Percentiles rank a stretch among this genome's conserved stretches.
Conservation (phyloP, 2,329 filamentous ascomycete species). For the Fusarium globosum region DNA sequence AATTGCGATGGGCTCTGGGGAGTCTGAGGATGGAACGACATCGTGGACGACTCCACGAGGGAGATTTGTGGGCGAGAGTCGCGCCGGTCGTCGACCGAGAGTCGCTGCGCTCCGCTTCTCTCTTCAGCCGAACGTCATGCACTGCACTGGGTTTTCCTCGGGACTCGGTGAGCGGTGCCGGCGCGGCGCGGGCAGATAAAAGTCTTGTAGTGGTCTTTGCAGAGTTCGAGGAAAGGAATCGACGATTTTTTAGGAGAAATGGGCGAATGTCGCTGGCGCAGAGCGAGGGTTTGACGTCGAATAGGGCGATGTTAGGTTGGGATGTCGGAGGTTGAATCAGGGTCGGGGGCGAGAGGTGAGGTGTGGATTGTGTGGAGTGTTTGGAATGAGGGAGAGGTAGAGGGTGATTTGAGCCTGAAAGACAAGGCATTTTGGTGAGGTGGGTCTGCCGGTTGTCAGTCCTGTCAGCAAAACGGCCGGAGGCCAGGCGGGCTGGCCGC, state of each 20-base stretch:
- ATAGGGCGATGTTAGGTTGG: conserved; percentile 38
- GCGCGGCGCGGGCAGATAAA: conserved; percentile 30
- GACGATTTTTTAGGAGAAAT: conserved; percentile 27
- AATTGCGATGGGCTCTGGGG: conserved; percentile 74
- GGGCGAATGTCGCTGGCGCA: conserved; percentile 41
- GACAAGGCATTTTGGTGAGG: conserved; percentile 44
- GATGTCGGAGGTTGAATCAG: conserved; percentile 46
- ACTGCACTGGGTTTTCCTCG: conserved; percentile 43
- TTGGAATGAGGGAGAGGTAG: conserved; percentile 45
- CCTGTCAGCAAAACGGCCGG: conserved; percentile 20
- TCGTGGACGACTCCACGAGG: conserved; percentile 58
- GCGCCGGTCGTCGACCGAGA: conserved; percentile 49
- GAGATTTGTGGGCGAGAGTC: conserved; percentile 47
- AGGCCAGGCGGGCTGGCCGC: conserved; percentile 27
- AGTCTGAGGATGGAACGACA: conserved; percentile 75
- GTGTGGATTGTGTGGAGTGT: conserved; percentile 43
- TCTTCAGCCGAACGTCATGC: conserved; percentile 48
- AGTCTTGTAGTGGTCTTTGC: conserved; percentile 10
- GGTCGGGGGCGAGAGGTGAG: conserved; percentile 44
- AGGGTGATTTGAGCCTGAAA: conserved; percentile 47
- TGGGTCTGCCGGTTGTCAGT: conserved; percentile 4
- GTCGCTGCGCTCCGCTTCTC: conserved; percentile 49
- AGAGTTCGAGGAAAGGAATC: conserved; percentile 19
- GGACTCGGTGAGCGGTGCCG: conserved; percentile 33
- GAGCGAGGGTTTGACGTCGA: conserved; percentile 43